A percentile compares a stretch with the other conserved stretches of the same genome.
phyloP scores from a whole-genome alignment of 2,329 filamentous ascomycete genomes.

The Juglanconis juglandina region DNA sequence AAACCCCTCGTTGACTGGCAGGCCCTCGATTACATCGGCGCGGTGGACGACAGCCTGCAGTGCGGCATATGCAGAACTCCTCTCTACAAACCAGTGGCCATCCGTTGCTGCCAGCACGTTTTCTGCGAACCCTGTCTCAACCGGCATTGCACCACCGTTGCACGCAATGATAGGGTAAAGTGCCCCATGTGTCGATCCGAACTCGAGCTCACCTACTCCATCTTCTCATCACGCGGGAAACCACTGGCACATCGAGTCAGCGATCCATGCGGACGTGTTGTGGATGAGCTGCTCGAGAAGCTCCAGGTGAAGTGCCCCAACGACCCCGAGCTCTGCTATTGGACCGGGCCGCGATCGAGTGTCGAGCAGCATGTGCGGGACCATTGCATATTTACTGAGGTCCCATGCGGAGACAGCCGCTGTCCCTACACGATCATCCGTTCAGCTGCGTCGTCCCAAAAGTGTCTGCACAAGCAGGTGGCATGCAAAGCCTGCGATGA shows the following conservation, averaged over 20 bases:
- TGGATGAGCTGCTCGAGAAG: conserved; percentile 59
- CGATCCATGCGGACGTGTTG: conserved; percentile 38
- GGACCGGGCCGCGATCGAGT: conserved; percentile 49
- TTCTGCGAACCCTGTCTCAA: conserved; percentile 59
- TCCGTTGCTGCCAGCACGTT: conserved; percentile 57
- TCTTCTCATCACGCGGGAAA: conserved; percentile 31
- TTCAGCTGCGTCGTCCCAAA: no score
- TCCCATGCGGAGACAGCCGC: conserved; percentile 50
- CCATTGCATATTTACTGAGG: conserved; percentile 52
- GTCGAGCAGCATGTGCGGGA: conserved; percentile 56
- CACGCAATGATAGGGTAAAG: conserved; percentile 36
- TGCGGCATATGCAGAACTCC: conserved; percentile 53
- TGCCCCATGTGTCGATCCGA: conserved; percentile 59
- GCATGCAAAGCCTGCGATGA: conserved; percentile 6
- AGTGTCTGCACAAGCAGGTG: no score
- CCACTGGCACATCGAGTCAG: neutral
- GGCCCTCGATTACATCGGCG: conserved; percentile 29
- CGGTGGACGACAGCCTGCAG: conserved; percentile 33
- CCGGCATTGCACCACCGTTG: conserved; percentile 24
- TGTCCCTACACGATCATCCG: no score
- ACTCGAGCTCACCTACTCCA: conserved; percentile 20
- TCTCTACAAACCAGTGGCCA: conserved; percentile 58
- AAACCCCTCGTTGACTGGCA: conserved; percentile 26
- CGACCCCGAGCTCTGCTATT: conserved; percentile 44
- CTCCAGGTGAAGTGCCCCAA: conserved; percentile 59